Evolutionary conservation across 2,329 filamentous ascomycete species (phyloP).

Genomic region (Cryphonectria parasitica): DNA sequence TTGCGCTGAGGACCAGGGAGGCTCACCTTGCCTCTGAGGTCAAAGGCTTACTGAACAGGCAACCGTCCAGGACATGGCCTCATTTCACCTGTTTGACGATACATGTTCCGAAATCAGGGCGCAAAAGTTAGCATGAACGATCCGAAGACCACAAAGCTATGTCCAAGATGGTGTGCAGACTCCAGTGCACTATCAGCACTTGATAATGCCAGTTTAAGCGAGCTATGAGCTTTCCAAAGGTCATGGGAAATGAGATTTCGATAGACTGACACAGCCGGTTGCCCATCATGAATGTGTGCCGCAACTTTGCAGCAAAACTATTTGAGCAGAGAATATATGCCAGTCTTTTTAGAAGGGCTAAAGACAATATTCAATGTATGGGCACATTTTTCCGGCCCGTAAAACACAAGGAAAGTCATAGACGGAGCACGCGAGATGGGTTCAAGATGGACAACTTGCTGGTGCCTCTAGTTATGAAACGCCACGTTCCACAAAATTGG

Average conservation of each 20-base stretch:
- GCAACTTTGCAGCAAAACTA: not conserved
- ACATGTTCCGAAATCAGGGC: too few species aligned
- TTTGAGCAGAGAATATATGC: not conserved
- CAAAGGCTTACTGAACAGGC: constrained; percentile 2
- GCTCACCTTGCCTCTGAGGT: not conserved
- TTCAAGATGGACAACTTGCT: not conserved
- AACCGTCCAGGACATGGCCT: not conserved
- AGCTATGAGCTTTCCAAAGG: not conserved
- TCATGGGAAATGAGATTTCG: not conserved
- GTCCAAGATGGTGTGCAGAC: not conserved
- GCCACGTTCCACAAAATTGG: not conserved
- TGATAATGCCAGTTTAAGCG: not conserved
- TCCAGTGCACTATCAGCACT: not conserved
- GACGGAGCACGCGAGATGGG: not conserved
- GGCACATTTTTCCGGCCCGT: not conserved
- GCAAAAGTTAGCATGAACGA: not conserved
- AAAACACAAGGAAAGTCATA: not conserved
- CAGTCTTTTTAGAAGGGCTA: not conserved
- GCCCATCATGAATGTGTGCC: not conserved
- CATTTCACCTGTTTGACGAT: not conserved
- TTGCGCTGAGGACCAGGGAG: not conserved
- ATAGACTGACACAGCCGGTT: not conserved
- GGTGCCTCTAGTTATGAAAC: not conserved
- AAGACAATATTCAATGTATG: not conserved
- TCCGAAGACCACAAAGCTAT: not conserved